A percentile compares a stretch with the other conserved stretches of the same genome.
Conservation (phyloP, 2,329 filamentous ascomycete genomes). For the Monosporascus sp. region DNA sequence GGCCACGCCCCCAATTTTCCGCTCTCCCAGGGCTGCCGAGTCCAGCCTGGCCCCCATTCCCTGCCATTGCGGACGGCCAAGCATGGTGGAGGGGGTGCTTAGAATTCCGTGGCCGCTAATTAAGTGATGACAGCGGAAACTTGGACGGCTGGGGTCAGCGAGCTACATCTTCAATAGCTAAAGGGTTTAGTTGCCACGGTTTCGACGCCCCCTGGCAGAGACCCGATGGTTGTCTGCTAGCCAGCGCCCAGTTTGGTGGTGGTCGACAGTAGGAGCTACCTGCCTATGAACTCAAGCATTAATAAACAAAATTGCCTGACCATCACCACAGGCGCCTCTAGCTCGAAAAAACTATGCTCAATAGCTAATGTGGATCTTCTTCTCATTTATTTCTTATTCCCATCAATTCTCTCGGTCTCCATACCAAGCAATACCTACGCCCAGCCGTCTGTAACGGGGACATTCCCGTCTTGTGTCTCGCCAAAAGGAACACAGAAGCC, state of each 20-base stretch:
- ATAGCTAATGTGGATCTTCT: not conserved
- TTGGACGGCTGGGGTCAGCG: not conserved
- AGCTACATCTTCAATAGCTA: not conserved
- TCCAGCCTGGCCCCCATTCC: not conserved
- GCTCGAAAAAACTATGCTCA: not conserved
- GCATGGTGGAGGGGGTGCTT: not conserved
- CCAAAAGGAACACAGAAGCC: not conserved
- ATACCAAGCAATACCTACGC: not conserved
- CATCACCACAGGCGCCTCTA: not conserved
- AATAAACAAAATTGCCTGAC: not conserved
- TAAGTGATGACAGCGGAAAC: not conserved
- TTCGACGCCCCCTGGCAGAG: not conserved
- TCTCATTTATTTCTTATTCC: not conserved
- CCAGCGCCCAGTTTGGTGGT: too few species aligned
- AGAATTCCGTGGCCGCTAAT: not conserved
- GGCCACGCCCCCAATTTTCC: too few species aligned
- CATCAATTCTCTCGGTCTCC: not conserved
- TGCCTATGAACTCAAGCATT: too few species aligned
- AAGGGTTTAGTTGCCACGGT: not conserved
- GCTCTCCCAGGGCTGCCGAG: not conserved
- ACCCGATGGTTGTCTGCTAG: not conserved
- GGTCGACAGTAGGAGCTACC: too few species aligned
- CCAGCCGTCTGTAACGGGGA: not conserved
- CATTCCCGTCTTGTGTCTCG: not conserved
- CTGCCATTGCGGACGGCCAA: not conserved